Conservation (phyloP, 768 basidiomycete genomes). For the Suillus lakei region DNA sequence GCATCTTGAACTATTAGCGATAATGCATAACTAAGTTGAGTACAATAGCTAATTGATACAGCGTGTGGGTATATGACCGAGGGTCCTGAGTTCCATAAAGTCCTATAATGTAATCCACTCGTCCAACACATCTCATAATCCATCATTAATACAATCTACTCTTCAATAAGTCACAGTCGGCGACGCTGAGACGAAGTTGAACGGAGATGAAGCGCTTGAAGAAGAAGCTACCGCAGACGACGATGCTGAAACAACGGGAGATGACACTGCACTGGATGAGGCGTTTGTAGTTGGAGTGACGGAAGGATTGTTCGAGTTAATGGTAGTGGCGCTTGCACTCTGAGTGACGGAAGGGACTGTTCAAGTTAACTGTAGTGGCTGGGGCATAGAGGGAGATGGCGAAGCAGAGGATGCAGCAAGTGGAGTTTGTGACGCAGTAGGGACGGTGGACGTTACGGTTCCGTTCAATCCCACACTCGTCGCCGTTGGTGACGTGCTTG, state of each 20-base stretch:
- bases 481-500: neutral
- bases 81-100: neutral
- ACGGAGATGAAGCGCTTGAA: conserved; percentile 5
- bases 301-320: conserved; percentile 13
- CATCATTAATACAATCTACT: neutral
- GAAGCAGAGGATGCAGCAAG: neutral
- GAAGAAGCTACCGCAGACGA: neutral
- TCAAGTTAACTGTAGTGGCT: conserved; percentile 12
- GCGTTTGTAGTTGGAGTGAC: neutral
- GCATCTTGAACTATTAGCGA: neutral
- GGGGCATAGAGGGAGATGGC: conserved; percentile 8
- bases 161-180: neutral
- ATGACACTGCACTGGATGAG: neutral
- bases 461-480: neutral
- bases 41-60: conserved; percentile 8
- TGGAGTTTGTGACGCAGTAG: neutral
- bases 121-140: neutral
- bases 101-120: neutral
- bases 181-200: conserved; percentile 7
- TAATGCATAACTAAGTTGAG: neutral
- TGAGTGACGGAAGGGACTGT: conserved; percentile 13
- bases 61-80: neutral
- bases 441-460: neutral
- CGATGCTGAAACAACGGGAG: neutral
- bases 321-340: neutral